Evolutionary conservation across 495 filamentous ascomycete species (phyloP), one percentile per base, ranked within the genome.

Genomic region (Podospora sp.): DNA sequence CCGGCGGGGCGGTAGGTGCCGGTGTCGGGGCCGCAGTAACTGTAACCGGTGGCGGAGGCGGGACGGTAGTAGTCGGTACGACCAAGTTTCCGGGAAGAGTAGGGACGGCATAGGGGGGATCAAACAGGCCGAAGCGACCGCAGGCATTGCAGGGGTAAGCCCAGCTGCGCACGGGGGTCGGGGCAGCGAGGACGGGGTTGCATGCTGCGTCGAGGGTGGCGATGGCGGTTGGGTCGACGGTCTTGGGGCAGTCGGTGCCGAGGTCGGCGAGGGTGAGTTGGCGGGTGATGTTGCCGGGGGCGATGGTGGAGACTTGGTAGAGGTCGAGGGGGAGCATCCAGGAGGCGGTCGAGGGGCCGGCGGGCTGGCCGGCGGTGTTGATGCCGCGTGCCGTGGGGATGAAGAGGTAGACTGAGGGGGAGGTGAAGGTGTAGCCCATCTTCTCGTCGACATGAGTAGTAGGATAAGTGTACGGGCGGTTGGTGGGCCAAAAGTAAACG

Each of bases 391-490:
- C 71, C 20, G 72, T 73, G 25, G 70, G 72, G 53, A 81, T 70
- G 22, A 75, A 40, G 61, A 81, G 67, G 65, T 81, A 81, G 21
- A 80, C 74, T 11, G 76, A 79, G 0, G 79, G 79, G 8, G 77
- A 81, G 21, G 77, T 77, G 67, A 79, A 79, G 21, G 79, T 81
- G 21, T 79, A 76, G 16, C 40, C 61, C n/a, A 75, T 65, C 1
- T 46, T 66, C 5, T 69, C 26, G 62, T 75, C 67, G 27, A 77
- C 73, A 40, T 71, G 76, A 21, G 76, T 78, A 4, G 72, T 53
- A 0, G 79, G 75, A 57, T 79, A 81, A 6, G 75, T 67, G 65
- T 72, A 73, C n/a, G 69, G 71, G 2, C 63, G 65, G 60, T 70
- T 36, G 40, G 76, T 75, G 2, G 79, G 79, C 71, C 77, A 81